Evolutionary conservation across 345 rosid genomes (phyloP).

Genomic region (sweet orange (Citrus sinensis)): DVS_A1.0 CM039169.1:26490001-26490500

Average conservation of each 20-base stretch:
- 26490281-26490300: neutral
- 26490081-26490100: constrained; percentile 98
- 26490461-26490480: constrained; percentile 21
- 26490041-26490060: constrained; percentile 91
- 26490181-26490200: constrained; percentile 13
- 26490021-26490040: constrained; percentile 96
- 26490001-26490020: constrained; percentile 42
- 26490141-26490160: constrained; percentile 10
- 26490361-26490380: constrained; percentile 97
- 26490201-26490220: constrained; percentile 42
- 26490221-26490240: constrained; percentile 66
- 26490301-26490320: neutral
- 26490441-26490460: constrained; percentile 2
- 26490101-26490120: constrained; percentile 99
- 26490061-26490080: constrained; percentile 94
- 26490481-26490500: constrained; percentile 82
- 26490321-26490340: constrained; percentile 11
- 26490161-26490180: constrained; percentile 3
- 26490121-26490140: constrained; percentile 76
- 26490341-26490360: constrained; percentile 55
- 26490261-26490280: constrained; percentile 47
- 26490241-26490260: constrained; percentile 69
- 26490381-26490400: constrained; percentile 88
- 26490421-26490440: constrained; percentile 7
- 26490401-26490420: constrained; percentile 38